Evolutionary conservation across 176 grass and related monocot species (phyloP).

Genomic region (Eleusine coracana): DNA sequence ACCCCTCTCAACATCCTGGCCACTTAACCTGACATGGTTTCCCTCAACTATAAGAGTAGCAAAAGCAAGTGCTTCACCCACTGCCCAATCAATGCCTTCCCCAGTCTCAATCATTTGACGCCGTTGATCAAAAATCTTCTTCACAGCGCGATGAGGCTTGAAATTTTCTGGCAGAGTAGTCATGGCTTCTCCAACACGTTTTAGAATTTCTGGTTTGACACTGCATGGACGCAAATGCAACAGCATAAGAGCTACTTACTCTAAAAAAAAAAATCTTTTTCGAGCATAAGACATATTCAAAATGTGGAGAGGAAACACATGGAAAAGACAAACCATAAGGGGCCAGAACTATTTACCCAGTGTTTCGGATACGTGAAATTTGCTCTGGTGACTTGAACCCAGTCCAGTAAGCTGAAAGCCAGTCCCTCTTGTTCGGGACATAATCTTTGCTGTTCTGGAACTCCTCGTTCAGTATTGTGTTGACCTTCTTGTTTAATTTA

Average conservation of each 20-base stretch:
- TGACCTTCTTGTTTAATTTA: slow-evolving; percentile 84
- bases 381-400: slow-evolving; percentile 97
- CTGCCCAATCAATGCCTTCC: slow-evolving; percentile 95
- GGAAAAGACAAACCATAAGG: neutral
- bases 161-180: slow-evolving; percentile 89
- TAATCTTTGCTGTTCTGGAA: slow-evolving; percentile 91
- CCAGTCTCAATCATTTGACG: slow-evolving; percentile 89
- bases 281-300: neutral
- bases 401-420: slow-evolving; percentile 98
- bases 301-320: slow-evolving; percentile 15
- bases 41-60: slow-evolving; percentile 92
- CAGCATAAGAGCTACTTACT: neutral
- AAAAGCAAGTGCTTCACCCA: slow-evolving; percentile 95
- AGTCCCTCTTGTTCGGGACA: slow-evolving; percentile 85
- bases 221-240: slow-evolving; percentile 52
- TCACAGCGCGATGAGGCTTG: slow-evolving; percentile 96
- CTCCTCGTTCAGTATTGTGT: slow-evolving; percentile 80
- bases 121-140: slow-evolving; percentile 88
- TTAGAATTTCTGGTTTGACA: slow-evolving; percentile 95
- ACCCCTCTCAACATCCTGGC: slow-evolving; percentile 98
- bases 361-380: slow-evolving; percentile 96
- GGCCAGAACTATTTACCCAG: slow-evolving; percentile 65
- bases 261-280: no score
- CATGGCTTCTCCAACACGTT: slow-evolving; percentile 94
- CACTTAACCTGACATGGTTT: slow-evolving; percentile 97